Percentiles rank a stretch among this genome's conserved stretches.
Conservation (phyloP, 139 green algal species). For the Marvania coccoides region DNA sequence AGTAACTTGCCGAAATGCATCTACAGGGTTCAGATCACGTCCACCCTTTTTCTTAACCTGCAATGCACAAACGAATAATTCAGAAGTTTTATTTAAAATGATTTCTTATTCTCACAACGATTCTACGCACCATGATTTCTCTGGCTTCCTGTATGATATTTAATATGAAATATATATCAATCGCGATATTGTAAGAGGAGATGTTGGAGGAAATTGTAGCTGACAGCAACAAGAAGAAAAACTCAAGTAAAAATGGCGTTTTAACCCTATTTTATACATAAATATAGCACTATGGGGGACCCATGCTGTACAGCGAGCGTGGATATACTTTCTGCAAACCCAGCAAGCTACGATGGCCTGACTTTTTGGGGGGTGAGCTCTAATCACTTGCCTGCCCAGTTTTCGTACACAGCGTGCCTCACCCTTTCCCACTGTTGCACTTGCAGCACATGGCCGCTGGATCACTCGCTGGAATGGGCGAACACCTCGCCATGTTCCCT, state of each 20-base stretch:
- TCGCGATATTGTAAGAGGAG: too few species aligned
- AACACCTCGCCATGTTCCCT: conserved; percentile 92
- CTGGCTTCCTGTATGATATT: too few species aligned
- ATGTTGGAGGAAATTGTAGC: too few species aligned
- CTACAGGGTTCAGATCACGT: conserved; percentile 40
- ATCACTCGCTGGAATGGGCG: conserved; percentile 78
- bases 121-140: too few species aligned
- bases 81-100: neutral
- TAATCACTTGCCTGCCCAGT: too few species aligned
- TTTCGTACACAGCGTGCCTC: neutral
- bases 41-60: conserved; percentile 51
- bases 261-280: too few species aligned
- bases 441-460: conserved; percentile 84
- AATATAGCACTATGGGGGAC: neutral
- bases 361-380: conserved; percentile 10
- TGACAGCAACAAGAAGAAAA: too few species aligned
- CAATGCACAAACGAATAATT: neutral
- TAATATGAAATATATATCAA: too few species aligned
- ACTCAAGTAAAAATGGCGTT: too few species aligned
- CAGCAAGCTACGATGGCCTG: conserved; percentile 15
- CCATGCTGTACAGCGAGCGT: neutral
- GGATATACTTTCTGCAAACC: neutral
- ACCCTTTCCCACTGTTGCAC: neutral
- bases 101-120: neutral
- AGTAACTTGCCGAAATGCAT: conserved; percentile 25